A percentile compares a stretch with the other conserved stretches of the same genome.
phyloP scores from a whole-genome alignment of 2,329 filamentous ascomycete genomes.

The Pseudogymnoascus sp. region DNA sequence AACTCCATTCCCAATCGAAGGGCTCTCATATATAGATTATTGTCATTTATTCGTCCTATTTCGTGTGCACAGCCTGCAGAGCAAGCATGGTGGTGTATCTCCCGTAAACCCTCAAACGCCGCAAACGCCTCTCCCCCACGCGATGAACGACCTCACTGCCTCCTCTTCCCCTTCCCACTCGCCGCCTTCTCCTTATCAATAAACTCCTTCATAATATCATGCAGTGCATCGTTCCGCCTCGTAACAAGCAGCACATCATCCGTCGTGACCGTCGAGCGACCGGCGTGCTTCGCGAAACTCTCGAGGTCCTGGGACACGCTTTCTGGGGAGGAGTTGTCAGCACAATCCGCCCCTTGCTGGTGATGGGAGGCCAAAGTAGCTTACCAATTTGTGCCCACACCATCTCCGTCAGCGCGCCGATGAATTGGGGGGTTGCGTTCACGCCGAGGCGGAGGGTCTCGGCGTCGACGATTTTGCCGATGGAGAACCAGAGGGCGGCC shows the following conservation, averaged over 20 bases:
- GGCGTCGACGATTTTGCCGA: conserved; percentile 84
- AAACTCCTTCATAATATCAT: conserved; percentile 64
- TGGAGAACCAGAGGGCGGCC: conserved; percentile 73
- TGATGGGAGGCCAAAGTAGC: conserved; percentile 11
- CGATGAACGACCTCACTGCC: neutral
- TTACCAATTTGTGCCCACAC: conserved; percentile 81
- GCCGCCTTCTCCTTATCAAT: conserved; percentile 53
- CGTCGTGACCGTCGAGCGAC: conserved; percentile 69
- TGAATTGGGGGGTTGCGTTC: conserved; percentile 89
- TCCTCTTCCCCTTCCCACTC: conserved; percentile 20
- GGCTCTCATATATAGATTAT: neutral
- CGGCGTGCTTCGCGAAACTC: conserved; percentile 67
- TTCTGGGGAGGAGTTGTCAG: conserved; percentile 32
- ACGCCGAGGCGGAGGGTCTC: conserved; percentile 65
- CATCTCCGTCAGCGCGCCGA: conserved; percentile 76
- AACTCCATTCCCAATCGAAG: neutral
- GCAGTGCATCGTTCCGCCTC: conserved; percentile 77
- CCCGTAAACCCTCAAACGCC: neutral
- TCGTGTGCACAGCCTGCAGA: neutral
- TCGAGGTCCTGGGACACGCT: conserved; percentile 55
- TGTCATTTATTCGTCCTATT: neutral
- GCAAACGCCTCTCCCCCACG: neutral
- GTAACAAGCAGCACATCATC: conserved; percentile 85
- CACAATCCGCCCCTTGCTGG: neutral
- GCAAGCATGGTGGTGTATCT: neutral